Conservation (phyloP, 805 yeast genomes). For the Debaryomyces maramus region DNA sequence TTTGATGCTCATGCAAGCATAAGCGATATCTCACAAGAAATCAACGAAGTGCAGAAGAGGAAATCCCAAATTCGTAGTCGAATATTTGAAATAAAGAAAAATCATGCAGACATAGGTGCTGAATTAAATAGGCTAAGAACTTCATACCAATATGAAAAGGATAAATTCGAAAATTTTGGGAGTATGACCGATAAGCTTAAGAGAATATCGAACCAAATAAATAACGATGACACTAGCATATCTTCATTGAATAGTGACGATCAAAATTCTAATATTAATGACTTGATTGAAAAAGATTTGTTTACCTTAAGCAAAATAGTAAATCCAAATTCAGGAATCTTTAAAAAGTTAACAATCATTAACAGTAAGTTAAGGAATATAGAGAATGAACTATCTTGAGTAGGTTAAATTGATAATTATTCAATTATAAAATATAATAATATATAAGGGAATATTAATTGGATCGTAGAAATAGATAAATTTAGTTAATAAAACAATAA, state of each 20-base stretch:
- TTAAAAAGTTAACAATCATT: conserved; percentile 18
- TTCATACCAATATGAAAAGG: conserved; percentile 16
- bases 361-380: conserved; percentile 23
- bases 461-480: conserved; percentile 3
- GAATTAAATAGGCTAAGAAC: conserved; percentile 29
- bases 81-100: conserved; percentile 29
- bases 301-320: conserved; percentile 16
- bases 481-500: not conserved
- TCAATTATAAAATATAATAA: not conserved
- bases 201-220: not conserved
- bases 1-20: conserved; percentile 37
- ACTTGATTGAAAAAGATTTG: conserved; percentile 10
- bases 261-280: not conserved
- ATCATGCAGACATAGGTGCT: conserved; percentile 33
- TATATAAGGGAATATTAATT: not conserved
- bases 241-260: not conserved
- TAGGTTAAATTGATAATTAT: not conserved
- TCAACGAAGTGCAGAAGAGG: conserved; percentile 27
- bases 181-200: conserved; percentile 11
- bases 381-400: conserved; percentile 14
- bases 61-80: conserved; percentile 32
- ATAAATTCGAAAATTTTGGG: conserved; percentile 16
- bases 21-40: conserved; percentile 29
- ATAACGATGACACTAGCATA: not conserved
- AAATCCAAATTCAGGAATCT: conserved; percentile 27